Conservation (phyloP, 1,139 yeast genomes). For the Kodamaea alishanica region DNA sequence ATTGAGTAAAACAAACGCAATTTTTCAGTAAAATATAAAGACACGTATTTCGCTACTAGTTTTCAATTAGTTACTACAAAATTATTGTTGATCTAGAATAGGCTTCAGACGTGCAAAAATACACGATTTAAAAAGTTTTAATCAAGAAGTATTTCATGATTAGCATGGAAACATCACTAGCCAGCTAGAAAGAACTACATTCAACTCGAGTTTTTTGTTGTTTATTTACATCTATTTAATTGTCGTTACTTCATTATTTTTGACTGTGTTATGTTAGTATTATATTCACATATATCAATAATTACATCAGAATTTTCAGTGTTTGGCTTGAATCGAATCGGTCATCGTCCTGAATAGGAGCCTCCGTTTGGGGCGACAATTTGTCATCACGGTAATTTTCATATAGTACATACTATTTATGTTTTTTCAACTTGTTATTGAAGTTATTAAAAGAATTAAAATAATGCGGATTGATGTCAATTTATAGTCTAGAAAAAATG, state of each 20-base stretch:
- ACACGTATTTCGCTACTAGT: too few species aligned
- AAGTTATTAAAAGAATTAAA: background rate
- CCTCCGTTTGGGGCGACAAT: constrained; percentile 60
- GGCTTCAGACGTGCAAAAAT: constrained; percentile 33
- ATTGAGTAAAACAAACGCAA: too few species aligned
- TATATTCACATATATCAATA: background rate
- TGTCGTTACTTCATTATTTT: background rate
- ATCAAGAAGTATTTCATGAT: constrained; percentile 45
- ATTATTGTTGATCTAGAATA: background rate
- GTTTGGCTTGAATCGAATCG: constrained; percentile 54
- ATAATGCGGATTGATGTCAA: background rate
- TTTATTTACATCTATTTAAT: background rate
- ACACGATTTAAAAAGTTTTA: constrained; percentile 35
- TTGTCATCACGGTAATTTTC: constrained; percentile 38
- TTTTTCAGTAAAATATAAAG: too few species aligned
- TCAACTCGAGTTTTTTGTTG: background rate
- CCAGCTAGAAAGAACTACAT: constrained; percentile 12
- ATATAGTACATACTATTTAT: constrained; percentile 9
- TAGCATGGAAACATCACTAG: constrained; percentile 54
- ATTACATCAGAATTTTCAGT: constrained; percentile 50
- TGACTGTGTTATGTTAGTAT: constrained; percentile 1
- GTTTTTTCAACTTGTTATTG: too few species aligned
- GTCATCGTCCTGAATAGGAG: constrained; percentile 55
- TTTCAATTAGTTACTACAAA: too few species aligned
- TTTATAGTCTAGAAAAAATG: constrained; percentile 3